Conservation (phyloP, 768 basidiomycete genomes). For the Heimioporus sp. region DNA sequence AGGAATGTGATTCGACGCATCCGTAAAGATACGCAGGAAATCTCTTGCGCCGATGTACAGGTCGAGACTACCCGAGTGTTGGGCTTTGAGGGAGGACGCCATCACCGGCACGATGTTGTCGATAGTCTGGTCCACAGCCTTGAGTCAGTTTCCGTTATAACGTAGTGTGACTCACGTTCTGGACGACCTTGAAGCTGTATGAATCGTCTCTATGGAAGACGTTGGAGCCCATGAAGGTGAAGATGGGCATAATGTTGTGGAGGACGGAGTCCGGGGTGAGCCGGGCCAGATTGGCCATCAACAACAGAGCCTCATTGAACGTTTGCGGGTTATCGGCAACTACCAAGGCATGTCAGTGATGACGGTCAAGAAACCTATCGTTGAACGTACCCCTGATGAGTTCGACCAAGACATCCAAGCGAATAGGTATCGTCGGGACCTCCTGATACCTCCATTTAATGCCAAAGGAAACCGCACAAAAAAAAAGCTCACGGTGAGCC, state of each 20-base stretch:
- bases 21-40: conserved; percentile 89
- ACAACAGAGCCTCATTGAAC: conserved; percentile 86
- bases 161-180: conserved; percentile 55
- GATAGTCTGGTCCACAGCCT: conserved; percentile 60
- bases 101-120: conserved; percentile 94
- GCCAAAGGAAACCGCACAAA: not conserved
- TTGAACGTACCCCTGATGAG: conserved; percentile 65
- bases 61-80: conserved; percentile 51
- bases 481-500: conserved; percentile 46
- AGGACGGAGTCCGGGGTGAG: conserved; percentile 89
- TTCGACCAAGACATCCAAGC: conserved; percentile 85
- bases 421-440: conserved; percentile 55
- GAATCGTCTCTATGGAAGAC: conserved; percentile 95
- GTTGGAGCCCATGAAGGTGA: conserved; percentile 99
- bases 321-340: conserved; percentile 92
- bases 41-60: conserved; percentile 71
- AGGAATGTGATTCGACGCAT: conserved; percentile 89
- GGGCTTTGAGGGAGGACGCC: conserved; percentile 70
- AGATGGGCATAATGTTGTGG: conserved; percentile 96
- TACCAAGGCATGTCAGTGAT: conserved; percentile 26
- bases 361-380: not conserved
- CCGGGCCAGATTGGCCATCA: conserved; percentile 81
- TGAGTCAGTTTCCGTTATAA: not conserved
- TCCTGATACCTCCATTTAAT: conserved; percentile 40
- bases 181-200: conserved; percentile 93